Evolutionary conservation across 2,329 filamentous ascomycete genomes (phyloP).

Genomic region (Passalora sequoiae): DNA sequence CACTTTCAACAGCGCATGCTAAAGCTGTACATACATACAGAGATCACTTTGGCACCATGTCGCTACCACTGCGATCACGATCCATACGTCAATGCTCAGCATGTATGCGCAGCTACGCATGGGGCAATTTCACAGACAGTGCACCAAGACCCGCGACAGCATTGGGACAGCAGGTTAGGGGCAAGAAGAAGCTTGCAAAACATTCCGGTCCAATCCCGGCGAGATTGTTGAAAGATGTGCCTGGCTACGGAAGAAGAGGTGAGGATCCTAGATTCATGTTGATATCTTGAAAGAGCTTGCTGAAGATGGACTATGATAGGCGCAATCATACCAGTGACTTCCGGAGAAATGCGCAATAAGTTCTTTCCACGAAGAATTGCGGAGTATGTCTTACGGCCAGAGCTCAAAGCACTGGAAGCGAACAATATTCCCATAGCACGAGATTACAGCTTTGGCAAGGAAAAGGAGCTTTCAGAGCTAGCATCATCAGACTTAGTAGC

Average conservation of each 20-base stretch:
- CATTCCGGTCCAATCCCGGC: conserved; percentile 41
- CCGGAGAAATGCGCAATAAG: conserved; percentile 51
- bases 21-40: too few species aligned
- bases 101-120: conserved; percentile 28
- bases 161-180: conserved; percentile 30
- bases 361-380: conserved; percentile 50
- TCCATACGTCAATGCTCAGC: conserved; percentile 27
- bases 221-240: conserved; percentile 49
- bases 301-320: conserved; percentile 36
- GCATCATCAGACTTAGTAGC: neutral
- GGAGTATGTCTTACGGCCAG: conserved; percentile 47
- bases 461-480: conserved; percentile 5
- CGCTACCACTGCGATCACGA: conserved; percentile 16
- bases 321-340: conserved; percentile 48
- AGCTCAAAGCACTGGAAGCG: conserved; percentile 42
- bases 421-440: conserved; percentile 43
- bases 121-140: conserved; percentile 11
- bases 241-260: conserved; percentile 49
- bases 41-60: too few species aligned
- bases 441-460: conserved; percentile 42
- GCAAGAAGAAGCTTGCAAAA: conserved; percentile 35
- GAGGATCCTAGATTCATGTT: conserved; percentile 3
- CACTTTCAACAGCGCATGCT: too few species aligned
- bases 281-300: too few species aligned
- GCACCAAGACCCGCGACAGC: conserved; percentile 7